Evolutionary conservation across 352 stramenopile species (phyloP), one percentile per base, ranked within the genome.

Genomic region (Blastocystis sp.): DNA sequence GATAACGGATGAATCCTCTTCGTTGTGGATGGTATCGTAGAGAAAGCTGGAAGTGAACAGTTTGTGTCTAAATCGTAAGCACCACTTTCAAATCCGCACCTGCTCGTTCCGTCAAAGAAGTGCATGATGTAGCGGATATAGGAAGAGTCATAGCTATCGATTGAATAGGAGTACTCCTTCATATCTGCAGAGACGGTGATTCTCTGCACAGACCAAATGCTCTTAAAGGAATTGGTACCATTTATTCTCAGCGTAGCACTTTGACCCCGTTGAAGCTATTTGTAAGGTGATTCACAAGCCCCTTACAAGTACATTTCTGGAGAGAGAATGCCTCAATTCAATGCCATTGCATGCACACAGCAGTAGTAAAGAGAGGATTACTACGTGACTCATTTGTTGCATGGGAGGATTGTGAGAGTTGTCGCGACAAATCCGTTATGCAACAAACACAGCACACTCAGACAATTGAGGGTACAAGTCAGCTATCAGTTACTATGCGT

Each of bases 121-220:
- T 59, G 65, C 38, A 53, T 84, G 23, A 64, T n/a, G n/a, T 69
- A 69, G 19, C 74, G 74, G n/a, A 84, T 43, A 52, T 69, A 14
- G 14, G 74, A 84, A n/a, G 74, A 84, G 66, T 84, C 74, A 3
- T 53, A 59, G n/a, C 74, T 84, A 43, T 84, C 74, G 45, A 84
- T 45, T 4, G 56, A 69, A 48, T 84, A 84, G 19, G 74, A 84
- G 9, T 70, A 84, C 34, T 84, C 74, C 74, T 84, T 84, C 61
- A 84, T 17, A 67, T 69, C 66, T 17, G 74, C 65, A 21, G 56
- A 67, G 45, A 84, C 48, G 9, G 56, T 43, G 19, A 84, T 41
- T 59, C 56, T 66, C 60, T 84, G 74, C 23, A 84, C 74, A n/a
- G 56, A 84, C 74, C 74, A 84, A 19, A 84, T 40, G 41, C 28